A percentile compares a stretch with the other conserved stretches of the same genome.
Evolutionary conservation across 2,329 filamentous ascomycete species (phyloP).

Genomic region (Hymenoscyphus scutula): DNA sequence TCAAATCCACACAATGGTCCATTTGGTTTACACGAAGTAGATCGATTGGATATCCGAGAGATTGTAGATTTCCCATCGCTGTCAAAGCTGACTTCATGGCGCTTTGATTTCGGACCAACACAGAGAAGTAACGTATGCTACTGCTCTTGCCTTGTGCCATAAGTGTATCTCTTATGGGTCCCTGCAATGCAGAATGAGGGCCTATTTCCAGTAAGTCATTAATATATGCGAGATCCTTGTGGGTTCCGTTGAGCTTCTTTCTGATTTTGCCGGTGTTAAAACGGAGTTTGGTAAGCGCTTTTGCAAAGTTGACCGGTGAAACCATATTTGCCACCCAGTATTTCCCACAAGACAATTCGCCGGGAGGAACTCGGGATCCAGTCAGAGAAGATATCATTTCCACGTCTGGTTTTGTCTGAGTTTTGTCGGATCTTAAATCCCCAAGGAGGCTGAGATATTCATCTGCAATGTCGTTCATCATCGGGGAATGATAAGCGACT

Average conservation of each 20-base stretch:
- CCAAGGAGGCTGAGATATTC: slow-evolving; percentile 14
- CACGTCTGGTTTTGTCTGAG: not conserved
- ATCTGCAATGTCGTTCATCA: slow-evolving; percentile 23
- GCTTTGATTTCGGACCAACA: not conserved
- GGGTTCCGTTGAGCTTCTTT: not conserved
- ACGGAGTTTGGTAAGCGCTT: not conserved
- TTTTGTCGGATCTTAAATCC: not conserved
- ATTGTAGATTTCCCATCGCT: not conserved
- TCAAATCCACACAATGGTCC: not conserved
- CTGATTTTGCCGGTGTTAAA: not conserved
- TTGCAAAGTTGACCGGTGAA: not conserved
- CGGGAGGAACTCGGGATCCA: not conserved
- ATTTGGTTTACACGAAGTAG: not conserved
- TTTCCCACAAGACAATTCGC: not conserved
- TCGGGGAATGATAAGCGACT: slow-evolving; percentile 41
- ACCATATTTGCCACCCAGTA: slow-evolving; percentile 9
- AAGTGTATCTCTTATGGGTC: slow-evolving; percentile 7
- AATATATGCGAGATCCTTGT: not conserved
- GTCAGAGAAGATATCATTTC: slow-evolving; percentile 5
- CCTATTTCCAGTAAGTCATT: not conserved
- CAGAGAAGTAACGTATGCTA: not conserved
- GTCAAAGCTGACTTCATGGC: not conserved
- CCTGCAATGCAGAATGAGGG: slow-evolving; percentile 7
- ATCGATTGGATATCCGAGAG: slow-evolving; percentile 2
- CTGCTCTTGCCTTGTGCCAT: not conserved